A percentile compares a stretch with the other conserved stretches of the same genome.
Evolutionary conservation across 768 basidiomycete species (phyloP).

Genomic region (Phylloporus sp.): DNA sequence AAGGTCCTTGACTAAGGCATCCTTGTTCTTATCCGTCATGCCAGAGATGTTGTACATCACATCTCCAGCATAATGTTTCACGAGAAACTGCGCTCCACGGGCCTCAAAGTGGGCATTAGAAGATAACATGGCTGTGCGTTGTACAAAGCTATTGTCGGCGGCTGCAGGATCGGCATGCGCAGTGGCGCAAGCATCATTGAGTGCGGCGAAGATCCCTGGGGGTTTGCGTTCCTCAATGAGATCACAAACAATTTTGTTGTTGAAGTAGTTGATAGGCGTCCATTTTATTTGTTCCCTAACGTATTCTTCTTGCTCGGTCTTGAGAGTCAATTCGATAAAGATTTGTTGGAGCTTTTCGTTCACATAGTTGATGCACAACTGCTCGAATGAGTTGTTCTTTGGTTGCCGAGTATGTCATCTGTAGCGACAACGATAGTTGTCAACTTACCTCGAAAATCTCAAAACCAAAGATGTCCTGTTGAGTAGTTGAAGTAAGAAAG

Average conservation of each 20-base stretch:
- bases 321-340: slow-evolving; percentile 97
- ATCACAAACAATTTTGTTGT: slow-evolving; percentile 97
- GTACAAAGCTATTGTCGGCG: slow-evolving; percentile 95
- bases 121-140: slow-evolving; percentile 75
- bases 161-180: slow-evolving; percentile 96
- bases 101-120: slow-evolving; percentile 93
- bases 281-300: slow-evolving; percentile 98
- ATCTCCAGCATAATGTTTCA: slow-evolving; percentile 97
- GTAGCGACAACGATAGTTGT: not conserved
- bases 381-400: slow-evolving; percentile 92
- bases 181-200: slow-evolving; percentile 98
- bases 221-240: slow-evolving; percentile 95
- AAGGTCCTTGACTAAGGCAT: slow-evolving; percentile 90
- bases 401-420: slow-evolving; percentile 23
- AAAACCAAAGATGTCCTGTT: slow-evolving; percentile 95
- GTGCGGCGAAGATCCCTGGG: slow-evolving; percentile 94
- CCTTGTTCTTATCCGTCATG: slow-evolving; percentile 99
- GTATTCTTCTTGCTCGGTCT: slow-evolving; percentile 99
- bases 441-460: slow-evolving; percentile 86
- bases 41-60: slow-evolving; percentile 97
- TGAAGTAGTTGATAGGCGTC: slow-evolving; percentile 99
- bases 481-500: not conserved
- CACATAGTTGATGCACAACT: slow-evolving; percentile 99
- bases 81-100: slow-evolving; percentile 89
- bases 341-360: slow-evolving; percentile 99